Evolutionary conservation across 345 rosid genomes (phyloP).

Genomic region (Firmiana major): DNA sequence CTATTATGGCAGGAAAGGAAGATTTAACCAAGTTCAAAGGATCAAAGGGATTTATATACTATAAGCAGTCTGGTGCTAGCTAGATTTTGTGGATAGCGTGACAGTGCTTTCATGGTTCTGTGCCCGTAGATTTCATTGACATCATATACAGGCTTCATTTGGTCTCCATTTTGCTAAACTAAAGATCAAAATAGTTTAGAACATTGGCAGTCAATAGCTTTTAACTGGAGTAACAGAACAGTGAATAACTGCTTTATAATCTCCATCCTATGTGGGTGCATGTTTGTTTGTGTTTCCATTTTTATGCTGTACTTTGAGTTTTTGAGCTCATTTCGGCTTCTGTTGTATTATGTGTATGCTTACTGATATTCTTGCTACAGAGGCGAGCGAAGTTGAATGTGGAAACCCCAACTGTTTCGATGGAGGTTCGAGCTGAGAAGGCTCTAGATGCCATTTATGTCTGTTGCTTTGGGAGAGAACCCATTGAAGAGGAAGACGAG

Average conservation of each 20-base stretch:
- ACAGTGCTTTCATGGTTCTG: neutral
- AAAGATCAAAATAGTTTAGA: neutral
- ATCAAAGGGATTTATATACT: neutral
- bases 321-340: neutral
- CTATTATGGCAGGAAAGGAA: too few relatives aligned
- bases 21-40: neutral
- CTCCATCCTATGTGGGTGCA: neutral
- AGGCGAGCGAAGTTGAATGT: slow-evolving; percentile 67
- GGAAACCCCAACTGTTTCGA: slow-evolving; percentile 56
- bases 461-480: slow-evolving; percentile 74
- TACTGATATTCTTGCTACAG: slow-evolving; percentile 41
- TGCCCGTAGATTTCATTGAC: neutral
- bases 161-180: neutral
- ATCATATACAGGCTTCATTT: neutral
- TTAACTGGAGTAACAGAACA: neutral
- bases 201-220: neutral
- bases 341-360: neutral
- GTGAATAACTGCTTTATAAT: neutral
- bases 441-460: slow-evolving; percentile 82
- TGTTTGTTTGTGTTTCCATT: neutral
- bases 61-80: neutral
- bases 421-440: slow-evolving; percentile 75
- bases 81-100: neutral
- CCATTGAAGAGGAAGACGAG: slow-evolving; percentile 74
- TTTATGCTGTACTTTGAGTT: neutral